Conservation (phyloP, 139 green algal genomes). For the Picochlorum sp. region DNA sequence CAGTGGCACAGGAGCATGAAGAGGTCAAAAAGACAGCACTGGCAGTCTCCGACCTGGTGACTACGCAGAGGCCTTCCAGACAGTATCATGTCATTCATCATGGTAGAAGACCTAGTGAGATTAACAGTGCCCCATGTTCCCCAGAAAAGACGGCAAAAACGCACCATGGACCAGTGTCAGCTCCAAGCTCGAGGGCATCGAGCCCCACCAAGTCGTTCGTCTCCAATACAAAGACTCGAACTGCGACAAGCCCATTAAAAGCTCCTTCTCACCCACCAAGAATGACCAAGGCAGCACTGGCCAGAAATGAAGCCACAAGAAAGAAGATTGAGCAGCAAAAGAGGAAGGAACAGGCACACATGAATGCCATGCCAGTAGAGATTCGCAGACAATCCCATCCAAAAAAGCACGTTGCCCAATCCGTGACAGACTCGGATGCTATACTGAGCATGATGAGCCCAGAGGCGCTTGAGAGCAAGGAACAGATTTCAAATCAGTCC, state of each 20-base stretch:
- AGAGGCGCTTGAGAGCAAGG: not conserved
- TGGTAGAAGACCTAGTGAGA: too few species aligned
- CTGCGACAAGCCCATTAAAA: not conserved
- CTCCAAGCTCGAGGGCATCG: not conserved
- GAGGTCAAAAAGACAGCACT: too few species aligned
- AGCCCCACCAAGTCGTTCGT: not conserved
- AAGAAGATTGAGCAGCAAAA: not conserved
- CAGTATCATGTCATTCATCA: too few species aligned
- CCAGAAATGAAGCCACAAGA: constrained; percentile 2
- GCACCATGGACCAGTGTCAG: not conserved
- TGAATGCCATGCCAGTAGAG: constrained; percentile 2
- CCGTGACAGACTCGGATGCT: not conserved
- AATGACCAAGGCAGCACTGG: constrained; percentile 9
- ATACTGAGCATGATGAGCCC: not conserved
- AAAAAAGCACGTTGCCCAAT: too few species aligned
- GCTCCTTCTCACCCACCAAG: not conserved
- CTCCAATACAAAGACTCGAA: not conserved
- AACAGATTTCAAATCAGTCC: not conserved
- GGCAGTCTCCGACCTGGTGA: too few species aligned
- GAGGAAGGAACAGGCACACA: constrained; percentile 6
- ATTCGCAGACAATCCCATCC: too few species aligned
- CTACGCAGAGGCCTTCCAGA: too few species aligned
- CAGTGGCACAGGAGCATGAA: too few species aligned
- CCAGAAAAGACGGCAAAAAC: not conserved
- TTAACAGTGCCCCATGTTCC: too few species aligned